Percentiles rank a stretch among this genome's conserved stretches.
These are phyloP conservation scores for Neltuma alba DNA, from an alignment of 306 rosid species.

Conservation along the genomic window DNA sequence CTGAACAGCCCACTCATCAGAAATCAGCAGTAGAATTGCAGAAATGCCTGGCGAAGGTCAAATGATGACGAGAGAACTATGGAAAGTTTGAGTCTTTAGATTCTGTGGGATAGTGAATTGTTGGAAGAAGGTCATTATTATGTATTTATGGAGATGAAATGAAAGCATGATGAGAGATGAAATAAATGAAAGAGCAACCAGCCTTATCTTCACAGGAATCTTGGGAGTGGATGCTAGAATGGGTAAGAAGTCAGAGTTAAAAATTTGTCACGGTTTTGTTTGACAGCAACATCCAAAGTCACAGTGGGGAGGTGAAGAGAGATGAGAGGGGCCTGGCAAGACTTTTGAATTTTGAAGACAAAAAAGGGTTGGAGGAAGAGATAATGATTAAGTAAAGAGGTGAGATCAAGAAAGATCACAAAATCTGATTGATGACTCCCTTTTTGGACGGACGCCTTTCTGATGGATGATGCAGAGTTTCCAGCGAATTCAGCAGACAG, in stretches of 20 bases:
- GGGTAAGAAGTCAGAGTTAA: not conserved
- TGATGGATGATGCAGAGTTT: slow-evolving; percentile 23
- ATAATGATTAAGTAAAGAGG: not conserved
- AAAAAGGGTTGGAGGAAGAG: not conserved
- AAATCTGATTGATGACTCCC: slow-evolving; percentile 19
- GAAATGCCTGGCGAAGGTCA: not conserved
- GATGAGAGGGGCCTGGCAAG: not conserved
- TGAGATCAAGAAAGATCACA: not conserved
- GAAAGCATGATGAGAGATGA: not conserved
- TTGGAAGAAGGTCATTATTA: too few relatives aligned
- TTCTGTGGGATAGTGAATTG: not conserved
- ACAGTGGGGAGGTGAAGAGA: not conserved
- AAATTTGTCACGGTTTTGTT: not conserved
- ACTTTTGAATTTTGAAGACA: too few relatives aligned
- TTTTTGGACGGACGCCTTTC: not conserved
- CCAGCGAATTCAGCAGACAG: slow-evolving; percentile 28
- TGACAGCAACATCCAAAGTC: not conserved
- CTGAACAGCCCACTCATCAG: too few relatives aligned
- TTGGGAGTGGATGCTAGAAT: not conserved
- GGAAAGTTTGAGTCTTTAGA: not conserved
- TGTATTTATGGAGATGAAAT: not conserved
- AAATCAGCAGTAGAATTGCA: too few relatives aligned
- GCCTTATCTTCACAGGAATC: slow-evolving; percentile 20
- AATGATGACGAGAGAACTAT: not conserved
- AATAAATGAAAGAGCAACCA: not conserved